Evolutionary conservation across 1,139 yeast species (phyloP).

Genomic region (Candida sp.): DNA sequence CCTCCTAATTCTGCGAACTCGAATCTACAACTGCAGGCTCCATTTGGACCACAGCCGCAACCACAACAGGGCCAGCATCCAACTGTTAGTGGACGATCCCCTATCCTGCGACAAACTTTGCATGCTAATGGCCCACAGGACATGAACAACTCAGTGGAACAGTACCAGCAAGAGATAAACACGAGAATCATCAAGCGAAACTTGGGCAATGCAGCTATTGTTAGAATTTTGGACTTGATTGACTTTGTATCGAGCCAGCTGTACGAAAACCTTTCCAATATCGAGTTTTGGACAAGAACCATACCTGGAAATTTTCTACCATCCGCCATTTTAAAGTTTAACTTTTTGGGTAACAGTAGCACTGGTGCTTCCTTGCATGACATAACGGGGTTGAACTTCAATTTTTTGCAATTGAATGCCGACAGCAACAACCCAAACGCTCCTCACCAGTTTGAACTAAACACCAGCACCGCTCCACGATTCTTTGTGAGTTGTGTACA

Average conservation of each 20-base stretch:
- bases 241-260: constrained; percentile 42
- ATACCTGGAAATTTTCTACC: constrained; percentile 40
- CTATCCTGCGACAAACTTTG: constrained; percentile 7
- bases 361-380: constrained; percentile 8
- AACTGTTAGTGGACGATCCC: constrained; percentile 7
- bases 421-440: constrained; percentile 2
- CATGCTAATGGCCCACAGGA: constrained; percentile 2
- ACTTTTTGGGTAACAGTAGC: background rate
- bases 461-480: constrained; percentile 68
- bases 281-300: constrained; percentile 46
- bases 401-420: constrained; percentile 8
- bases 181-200: constrained; percentile 43
- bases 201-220: constrained; percentile 49
- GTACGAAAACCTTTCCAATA: constrained; percentile 27
- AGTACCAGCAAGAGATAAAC: constrained; percentile 35
- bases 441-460: constrained; percentile 63
- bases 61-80: constrained; percentile 5
- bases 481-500: constrained; percentile 58
- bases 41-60: background rate
- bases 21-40: background rate
- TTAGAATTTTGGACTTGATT: constrained; percentile 41
- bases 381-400: constrained; percentile 11
- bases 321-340: constrained; percentile 27
- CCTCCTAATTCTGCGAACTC: constrained; percentile 2
- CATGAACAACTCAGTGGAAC: constrained; percentile 4